Percentiles rank a stretch among this genome's conserved stretches.
Evolutionary conservation across 495 filamentous ascomycete species (phyloP).

Genomic region (Astrothelium macrocarpum): DNA sequence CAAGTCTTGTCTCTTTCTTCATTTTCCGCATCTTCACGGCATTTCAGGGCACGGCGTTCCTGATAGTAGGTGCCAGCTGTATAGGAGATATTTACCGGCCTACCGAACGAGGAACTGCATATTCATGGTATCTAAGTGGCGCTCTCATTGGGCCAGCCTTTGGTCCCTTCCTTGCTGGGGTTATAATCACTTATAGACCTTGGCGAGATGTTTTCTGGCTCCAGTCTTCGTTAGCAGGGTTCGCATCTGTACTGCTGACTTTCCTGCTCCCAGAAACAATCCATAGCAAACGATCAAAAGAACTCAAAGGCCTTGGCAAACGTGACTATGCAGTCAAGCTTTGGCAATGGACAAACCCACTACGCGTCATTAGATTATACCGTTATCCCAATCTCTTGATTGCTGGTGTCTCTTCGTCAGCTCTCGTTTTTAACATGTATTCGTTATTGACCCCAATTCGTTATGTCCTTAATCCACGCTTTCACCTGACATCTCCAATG

Average conservation of each 20-base stretch:
- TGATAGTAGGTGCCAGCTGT: constrained; percentile 54
- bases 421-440: constrained; percentile 59
- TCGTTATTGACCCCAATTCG: constrained; percentile 59
- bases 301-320: constrained; percentile 42
- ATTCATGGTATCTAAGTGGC: constrained; percentile 60
- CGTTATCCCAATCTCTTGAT: constrained; percentile 57
- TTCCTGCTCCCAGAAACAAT: constrained; percentile 63
- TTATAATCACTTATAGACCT: constrained; percentile 58
- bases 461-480: constrained; percentile 64
- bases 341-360: constrained; percentile 52
- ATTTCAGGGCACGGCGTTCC: constrained; percentile 61
- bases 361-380: constrained; percentile 47
- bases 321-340: constrained; percentile 42
- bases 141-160: constrained; percentile 63
- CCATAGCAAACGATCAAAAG: constrained; percentile 46
- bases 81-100: constrained; percentile 40
- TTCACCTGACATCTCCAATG: constrained; percentile 55
- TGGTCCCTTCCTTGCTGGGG: constrained; percentile 49
- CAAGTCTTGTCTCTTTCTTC: constrained; percentile 57
- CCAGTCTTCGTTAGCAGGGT: constrained; percentile 52
- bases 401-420: constrained; percentile 48
- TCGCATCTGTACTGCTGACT: constrained; percentile 48
- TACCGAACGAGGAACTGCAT: constrained; percentile 56
- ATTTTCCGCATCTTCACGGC: constrained; percentile 61
- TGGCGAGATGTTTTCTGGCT: constrained; percentile 70